Base-by-base conservation (phyloP, 805 yeast species). In the Candida glaebosa region DNA sequence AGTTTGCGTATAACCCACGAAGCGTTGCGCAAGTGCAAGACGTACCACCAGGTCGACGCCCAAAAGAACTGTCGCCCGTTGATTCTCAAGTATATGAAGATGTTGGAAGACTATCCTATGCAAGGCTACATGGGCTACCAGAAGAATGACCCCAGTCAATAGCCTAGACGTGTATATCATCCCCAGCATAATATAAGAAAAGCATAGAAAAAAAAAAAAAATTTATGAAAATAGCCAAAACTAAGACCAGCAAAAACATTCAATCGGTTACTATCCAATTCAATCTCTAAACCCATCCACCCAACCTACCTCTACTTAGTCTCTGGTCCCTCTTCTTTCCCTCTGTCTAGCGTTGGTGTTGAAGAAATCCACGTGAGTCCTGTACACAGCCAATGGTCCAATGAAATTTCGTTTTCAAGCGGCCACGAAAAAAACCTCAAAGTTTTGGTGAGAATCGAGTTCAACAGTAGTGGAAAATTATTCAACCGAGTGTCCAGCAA, bases 41-140 rank as follows among this genome's bases (percentile, higher is more conserved):
- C 80, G 45, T 76, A 75, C 54, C 74, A 69, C 44, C 65, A 68
- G 36, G 56, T 60, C 31, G 74, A 69, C 46, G 72, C 72, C 16
- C 73, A 69, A 49, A 89, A 85, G 67, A 87, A 84, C 62, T 87
- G 95, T 68, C 78, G 82, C 62, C 86, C 85, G 36, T 69, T 87
- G 53, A 84, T 89, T 22, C 82, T 84, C 66, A 79, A 71, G 67
- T 86, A 87, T 61, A 67, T 87, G 70, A 85, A 82, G 53, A 73
- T 87, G 85, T 70, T 86, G 43, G 90, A 87, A 42, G 65, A 74
- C 38, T 76, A 83, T 51, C 76, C 80, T 51, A 74, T 83, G 45
- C 75, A 78, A 51, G 95, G 95, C 34, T 85, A 75, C 66, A 68
- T 81, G 57, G 91, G 88, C n/a, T 85, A 86, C 69, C 95, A 87